Evolutionary conservation across 2,329 filamentous ascomycete genomes (phyloP).

Genomic region (Calonectria henricotiae): DNA sequence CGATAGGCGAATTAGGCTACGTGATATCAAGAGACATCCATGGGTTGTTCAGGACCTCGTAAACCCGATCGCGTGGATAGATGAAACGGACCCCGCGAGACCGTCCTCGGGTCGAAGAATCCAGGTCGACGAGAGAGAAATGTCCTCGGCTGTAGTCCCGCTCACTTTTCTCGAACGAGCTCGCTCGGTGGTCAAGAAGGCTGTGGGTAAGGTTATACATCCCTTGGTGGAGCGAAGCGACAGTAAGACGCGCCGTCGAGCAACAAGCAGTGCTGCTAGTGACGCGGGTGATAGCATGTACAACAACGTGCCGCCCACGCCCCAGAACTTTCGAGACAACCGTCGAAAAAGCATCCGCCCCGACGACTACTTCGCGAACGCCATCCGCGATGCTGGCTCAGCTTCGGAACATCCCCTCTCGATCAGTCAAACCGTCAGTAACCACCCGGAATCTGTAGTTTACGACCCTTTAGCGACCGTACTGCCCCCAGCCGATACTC

Average conservation of each 20-base stretch:
- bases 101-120: slow-evolving; percentile 88
- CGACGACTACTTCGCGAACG: slow-evolving; percentile 70
- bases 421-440: slow-evolving; percentile 49
- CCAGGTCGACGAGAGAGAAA: slow-evolving; percentile 91
- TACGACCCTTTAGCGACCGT: slow-evolving; percentile 63
- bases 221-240: slow-evolving; percentile 73
- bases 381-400: slow-evolving; percentile 56
- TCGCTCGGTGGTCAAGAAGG: slow-evolving; percentile 82
- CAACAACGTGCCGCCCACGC: slow-evolving; percentile 65
- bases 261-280: slow-evolving; percentile 76
- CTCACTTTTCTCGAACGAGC: slow-evolving; percentile 90
- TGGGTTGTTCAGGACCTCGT: slow-evolving; percentile 89
- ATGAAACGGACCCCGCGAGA: slow-evolving; percentile 89
- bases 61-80: slow-evolving; percentile 87
- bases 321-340: slow-evolving; percentile 67
- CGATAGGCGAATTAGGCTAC: slow-evolving; percentile 87
- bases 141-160: slow-evolving; percentile 91
- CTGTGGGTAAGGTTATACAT: slow-evolving; percentile 76
- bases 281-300: slow-evolving; percentile 72
- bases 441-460: slow-evolving; percentile 51
- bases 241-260: slow-evolving; percentile 69
- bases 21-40: slow-evolving; percentile 93
- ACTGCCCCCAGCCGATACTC: slow-evolving; percentile 52
- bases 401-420: slow-evolving; percentile 49
- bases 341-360: slow-evolving; percentile 70